Evolutionary conservation across 805 yeast genomes (phyloP), one percentile per base, ranked within the genome.

Genomic region (Metschnikowia sp.): DNA sequence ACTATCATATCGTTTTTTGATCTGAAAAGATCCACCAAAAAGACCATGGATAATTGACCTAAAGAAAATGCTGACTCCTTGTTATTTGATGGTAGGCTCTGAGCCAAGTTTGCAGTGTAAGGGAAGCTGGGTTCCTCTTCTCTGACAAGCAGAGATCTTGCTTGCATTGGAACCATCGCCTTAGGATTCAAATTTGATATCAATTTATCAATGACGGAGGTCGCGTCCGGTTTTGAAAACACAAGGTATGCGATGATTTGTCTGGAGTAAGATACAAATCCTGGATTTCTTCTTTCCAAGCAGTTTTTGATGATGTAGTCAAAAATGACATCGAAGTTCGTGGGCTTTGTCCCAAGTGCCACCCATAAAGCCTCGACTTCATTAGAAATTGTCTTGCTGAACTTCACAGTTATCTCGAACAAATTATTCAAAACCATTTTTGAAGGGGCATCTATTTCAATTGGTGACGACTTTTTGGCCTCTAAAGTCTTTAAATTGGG

Each of bases 321-420:
- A 59, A 88, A 66, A 18, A 89, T 86, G 1, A 80, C 82, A 39
- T 82, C 82, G 18, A 84, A 83, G 57, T 92, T 90, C n/a, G 70
- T 75, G 30, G 79, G 76, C 29, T 79, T 76, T n/a, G 78, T 76
- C 1, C 95, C 96, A n/a, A 94, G 70, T 0, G 97, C 92, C 5
- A 88, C 89, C 99, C 99, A 94, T 19, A 94, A 66, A 0, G 96
- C 96, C 63, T 91, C 97, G 10, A 94, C 88, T 57, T 90, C 98
- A 57, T 85, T 86, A 38, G 88, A 88, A 55, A 88, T 81, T 11
- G 75, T 72, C 40, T 84, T 83, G 43, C 91, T 81, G 56, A 84
- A 87, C 49, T 81, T 81, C 33, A 89, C 81, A 0, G 97, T 89
- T 35, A 94, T 84, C 55, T 88, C 97, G 62, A 91, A 81, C 45